Percentiles rank a stretch among this genome's conserved stretches.
Conservation (phyloP, 805 yeast species). For the Cyberlindnera japonica region DNA sequence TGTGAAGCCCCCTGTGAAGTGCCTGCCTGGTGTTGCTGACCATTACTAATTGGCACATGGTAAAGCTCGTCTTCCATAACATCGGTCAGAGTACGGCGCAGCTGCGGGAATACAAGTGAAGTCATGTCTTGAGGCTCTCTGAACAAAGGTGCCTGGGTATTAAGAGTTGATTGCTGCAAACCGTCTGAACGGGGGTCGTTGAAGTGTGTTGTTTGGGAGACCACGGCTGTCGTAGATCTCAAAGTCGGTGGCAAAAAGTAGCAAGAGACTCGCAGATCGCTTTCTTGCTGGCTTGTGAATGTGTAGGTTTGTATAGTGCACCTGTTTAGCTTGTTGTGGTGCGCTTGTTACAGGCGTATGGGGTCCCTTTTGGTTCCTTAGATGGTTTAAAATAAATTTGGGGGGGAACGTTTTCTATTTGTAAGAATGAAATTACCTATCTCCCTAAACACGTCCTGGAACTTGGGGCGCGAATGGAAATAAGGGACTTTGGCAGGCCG, state of each 20-base stretch:
- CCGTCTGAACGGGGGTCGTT: background rate
- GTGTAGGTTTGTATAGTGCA: background rate
- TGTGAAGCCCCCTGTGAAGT: conserved; percentile 4
- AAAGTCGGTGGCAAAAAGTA: conserved; percentile 8
- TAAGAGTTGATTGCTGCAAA: conserved; percentile 1
- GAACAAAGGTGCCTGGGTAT: background rate
- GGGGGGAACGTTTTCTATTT: no score
- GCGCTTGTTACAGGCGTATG: background rate
- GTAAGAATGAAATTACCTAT: background rate
- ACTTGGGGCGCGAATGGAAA: conserved; percentile 1
- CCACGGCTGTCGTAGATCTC: conserved; percentile 1
- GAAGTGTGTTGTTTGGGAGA: background rate
- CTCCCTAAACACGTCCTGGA: background rate
- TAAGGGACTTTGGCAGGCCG: conserved; percentile 13
- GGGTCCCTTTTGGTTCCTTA: background rate
- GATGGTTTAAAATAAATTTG: background rate
- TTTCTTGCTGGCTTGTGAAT: no score
- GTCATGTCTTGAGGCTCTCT: conserved; percentile 33
- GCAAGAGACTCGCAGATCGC: no score
- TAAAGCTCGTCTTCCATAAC: conserved; percentile 60
- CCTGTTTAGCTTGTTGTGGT: background rate
- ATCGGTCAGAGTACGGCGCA: conserved; percentile 52
- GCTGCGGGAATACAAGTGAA: conserved; percentile 44
- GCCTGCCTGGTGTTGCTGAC: conserved; percentile 3
- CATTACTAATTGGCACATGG: conserved; percentile 27